A percentile compares a stretch with the other conserved stretches of the same genome.
phyloP scores from a whole-genome alignment of 306 rosid genomes.

The Vicia villosa region DNA sequence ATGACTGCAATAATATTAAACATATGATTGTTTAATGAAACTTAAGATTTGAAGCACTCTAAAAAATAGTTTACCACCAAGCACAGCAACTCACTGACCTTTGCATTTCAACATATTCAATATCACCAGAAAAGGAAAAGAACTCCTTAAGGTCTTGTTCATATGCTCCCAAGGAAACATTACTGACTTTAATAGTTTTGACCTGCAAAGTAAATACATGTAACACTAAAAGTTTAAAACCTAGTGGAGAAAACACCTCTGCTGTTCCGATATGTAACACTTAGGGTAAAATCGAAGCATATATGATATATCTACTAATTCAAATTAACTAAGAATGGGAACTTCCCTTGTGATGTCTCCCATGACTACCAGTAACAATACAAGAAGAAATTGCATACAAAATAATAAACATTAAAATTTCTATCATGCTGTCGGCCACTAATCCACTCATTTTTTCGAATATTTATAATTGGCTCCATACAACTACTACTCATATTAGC shows the following conservation, averaged over 20 bases:
- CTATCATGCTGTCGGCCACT: not conserved
- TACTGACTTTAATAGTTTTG: constrained; percentile 76
- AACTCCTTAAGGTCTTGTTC: constrained; percentile 89
- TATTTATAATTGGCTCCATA: constrained; percentile 8
- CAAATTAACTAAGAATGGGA: not conserved
- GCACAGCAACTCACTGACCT: constrained; percentile 49
- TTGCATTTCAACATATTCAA: constrained; percentile 77
- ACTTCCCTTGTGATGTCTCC: not conserved
- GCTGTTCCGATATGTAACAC: constrained; percentile 4
- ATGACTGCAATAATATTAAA: constrained; percentile 55
- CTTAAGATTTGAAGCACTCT: constrained; percentile 7
- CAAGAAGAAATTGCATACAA: not conserved
- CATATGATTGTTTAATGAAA: constrained; percentile 11
- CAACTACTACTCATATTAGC: constrained; percentile 2
- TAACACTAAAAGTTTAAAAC: constrained; percentile 18
- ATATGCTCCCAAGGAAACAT: constrained; percentile 90
- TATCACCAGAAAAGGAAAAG: constrained; percentile 96
- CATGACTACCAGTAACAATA: not conserved
- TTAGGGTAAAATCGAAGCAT: not conserved
- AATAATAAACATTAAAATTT: not conserved
- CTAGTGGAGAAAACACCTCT: constrained; percentile 15
- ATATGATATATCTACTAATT: not conserved
- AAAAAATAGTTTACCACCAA: not conserved
- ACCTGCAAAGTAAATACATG: constrained; percentile 47
- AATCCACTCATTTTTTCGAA: constrained; percentile 1